Evolutionary conservation across 2,329 filamentous ascomycete genomes (phyloP).

Genomic region (Xylariales sp.): DNA sequence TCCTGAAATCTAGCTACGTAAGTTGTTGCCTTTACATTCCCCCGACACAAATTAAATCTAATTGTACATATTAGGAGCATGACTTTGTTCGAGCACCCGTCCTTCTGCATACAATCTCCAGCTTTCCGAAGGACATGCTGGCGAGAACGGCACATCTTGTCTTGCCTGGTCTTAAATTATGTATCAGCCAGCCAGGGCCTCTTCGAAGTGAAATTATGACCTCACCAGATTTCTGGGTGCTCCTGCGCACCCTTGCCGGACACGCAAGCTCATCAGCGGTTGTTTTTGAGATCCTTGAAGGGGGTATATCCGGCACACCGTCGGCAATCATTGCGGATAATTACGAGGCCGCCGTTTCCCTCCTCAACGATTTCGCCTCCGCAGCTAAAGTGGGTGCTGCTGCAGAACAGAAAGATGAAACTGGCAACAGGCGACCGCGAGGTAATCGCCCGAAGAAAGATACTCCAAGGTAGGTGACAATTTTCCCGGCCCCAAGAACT

Average conservation of each 20-base stretch:
- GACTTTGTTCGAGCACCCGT: slow-evolving; percentile 91
- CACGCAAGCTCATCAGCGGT: slow-evolving; percentile 66
- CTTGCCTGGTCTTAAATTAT: slow-evolving; percentile 73
- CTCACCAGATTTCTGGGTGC: slow-evolving; percentile 95
- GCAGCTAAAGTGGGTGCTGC: slow-evolving; percentile 70
- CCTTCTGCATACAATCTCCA: slow-evolving; percentile 85
- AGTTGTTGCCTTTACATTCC: slow-evolving; percentile 27
- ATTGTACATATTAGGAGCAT: slow-evolving; percentile 58
- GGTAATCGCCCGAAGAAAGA: slow-evolving; percentile 43
- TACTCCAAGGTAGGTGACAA: slow-evolving; percentile 48
- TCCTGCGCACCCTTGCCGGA: slow-evolving; percentile 70
- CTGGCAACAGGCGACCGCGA: slow-evolving; percentile 43
- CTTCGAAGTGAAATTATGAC: slow-evolving; percentile 90
- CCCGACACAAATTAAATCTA: neutral
- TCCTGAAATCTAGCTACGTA: slow-evolving; percentile 83
- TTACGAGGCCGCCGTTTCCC: slow-evolving; percentile 79
- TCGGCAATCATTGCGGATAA: slow-evolving; percentile 91
- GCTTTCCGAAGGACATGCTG: slow-evolving; percentile 73
- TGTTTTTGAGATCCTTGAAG: slow-evolving; percentile 85
- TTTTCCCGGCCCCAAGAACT: neutral
- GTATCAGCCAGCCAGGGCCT: slow-evolving; percentile 71
- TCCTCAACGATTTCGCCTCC: slow-evolving; percentile 87
- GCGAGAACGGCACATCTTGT: slow-evolving; percentile 72
- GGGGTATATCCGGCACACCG: slow-evolving; percentile 67
- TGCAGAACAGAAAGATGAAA: slow-evolving; percentile 56